Evolutionary conservation across 345 rosid species (phyloP), one percentile per base, ranked within the genome.

Genomic region (Gossypium thurberi): DNA sequence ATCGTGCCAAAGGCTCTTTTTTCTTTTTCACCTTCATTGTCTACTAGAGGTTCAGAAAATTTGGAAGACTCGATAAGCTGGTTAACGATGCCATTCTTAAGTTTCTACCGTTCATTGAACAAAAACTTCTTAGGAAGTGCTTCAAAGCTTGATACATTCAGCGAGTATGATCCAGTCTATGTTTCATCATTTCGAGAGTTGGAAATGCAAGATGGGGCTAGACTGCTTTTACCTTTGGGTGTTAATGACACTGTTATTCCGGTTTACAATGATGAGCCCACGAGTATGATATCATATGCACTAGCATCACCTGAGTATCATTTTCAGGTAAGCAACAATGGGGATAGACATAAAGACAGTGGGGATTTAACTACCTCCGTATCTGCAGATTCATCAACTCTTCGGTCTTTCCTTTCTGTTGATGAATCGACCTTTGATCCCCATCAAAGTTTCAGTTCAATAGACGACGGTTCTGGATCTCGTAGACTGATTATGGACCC

Each of bases 241-340:
- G 64, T 84, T 46, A 81, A 88, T 74, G 97, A 91, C 81, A 82
- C 88, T 15, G 88, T 91, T 77, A 80, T 92, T 79, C 98, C 98
- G 48, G 89, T 95, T 51, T 89, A 82, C 73, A 97, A 91, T 80
- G 99, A 92, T 77, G 99, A 95, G 65, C 99, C 98, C 57, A 92
- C 99, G 12, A 92, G 99, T 77, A 80, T 92, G 61, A 89, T 95
- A 65, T 75, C 99, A 43, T 88, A 92, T 84, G 99, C 96, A 57
- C 70, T 95, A 72, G 78, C 53, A 70, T 88, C 94, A 63, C 80
- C 87, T 2, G 91, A 86, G 73, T 95, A 92, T 77, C 88, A 85
- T 74, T 76, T 77, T 65, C 91, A 87, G 71, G 61, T 85, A 48
- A 82, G 77, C 57, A 82, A 74, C 75, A 93, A 89, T 48, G 78